phyloP scores from a whole-genome alignment of 1,139 yeast genomes.

The Taphrina flavorubra region DNA sequence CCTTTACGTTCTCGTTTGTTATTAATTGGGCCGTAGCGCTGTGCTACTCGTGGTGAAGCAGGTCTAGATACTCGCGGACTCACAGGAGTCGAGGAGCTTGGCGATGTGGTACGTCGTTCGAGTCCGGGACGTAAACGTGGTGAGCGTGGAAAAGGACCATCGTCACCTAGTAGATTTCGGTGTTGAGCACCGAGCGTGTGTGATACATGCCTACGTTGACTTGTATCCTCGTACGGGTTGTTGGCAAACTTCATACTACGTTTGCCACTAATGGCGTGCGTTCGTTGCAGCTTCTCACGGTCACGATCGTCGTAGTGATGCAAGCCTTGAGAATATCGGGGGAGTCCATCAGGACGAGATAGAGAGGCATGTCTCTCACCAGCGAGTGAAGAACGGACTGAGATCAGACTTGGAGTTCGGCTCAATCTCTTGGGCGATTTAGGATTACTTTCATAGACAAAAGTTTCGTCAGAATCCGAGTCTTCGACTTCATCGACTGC shows the following conservation, averaged over 20 bases:
- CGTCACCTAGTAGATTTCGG: constrained; percentile 17
- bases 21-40: constrained; percentile 7
- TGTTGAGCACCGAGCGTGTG: constrained; percentile 26
- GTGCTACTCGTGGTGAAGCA: constrained; percentile 22
- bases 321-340: constrained; percentile 9
- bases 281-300: constrained; percentile 33
- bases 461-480: constrained; percentile 89
- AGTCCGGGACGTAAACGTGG: constrained; percentile 35
- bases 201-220: constrained; percentile 31
- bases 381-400: constrained; percentile 3
- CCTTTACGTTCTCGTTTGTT: constrained; percentile 21
- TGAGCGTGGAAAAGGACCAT: constrained; percentile 20
- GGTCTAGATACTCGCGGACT: constrained; percentile 24
- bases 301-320: constrained; percentile 23
- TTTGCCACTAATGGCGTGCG: constrained; percentile 37
- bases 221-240: constrained; percentile 25
- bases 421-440: constrained; percentile 32
- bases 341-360: constrained; percentile 4
- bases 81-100: constrained; percentile 19
- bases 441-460: constrained; percentile 71
- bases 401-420: constrained; percentile 20
- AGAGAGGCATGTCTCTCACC: constrained; percentile 18
- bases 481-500: constrained; percentile 90
- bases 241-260: constrained; percentile 43
- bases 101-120: constrained; percentile 26